A percentile compares a stretch with the other conserved stretches of the same genome.
Evolutionary conservation across 257 asterid genomes (phyloP).

Genomic region (Lantana camara): DNA sequence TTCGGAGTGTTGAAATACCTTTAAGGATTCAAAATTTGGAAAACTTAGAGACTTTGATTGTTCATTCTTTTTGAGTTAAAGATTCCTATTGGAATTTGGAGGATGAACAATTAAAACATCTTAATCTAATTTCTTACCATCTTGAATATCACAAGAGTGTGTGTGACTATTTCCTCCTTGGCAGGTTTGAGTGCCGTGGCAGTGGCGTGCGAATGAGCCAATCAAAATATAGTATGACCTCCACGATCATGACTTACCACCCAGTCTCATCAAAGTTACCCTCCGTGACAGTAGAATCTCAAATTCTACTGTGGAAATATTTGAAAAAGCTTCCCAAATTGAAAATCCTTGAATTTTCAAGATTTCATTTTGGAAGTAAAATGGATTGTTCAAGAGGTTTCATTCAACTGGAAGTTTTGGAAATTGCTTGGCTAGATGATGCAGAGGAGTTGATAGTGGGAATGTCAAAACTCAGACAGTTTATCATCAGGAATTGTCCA

Average conservation of each 20-base stretch:
- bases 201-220: neutral
- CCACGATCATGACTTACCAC: neutral
- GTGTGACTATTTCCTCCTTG: neutral
- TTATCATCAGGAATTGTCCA: neutral
- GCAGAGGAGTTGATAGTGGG: neutral
- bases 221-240: neutral
- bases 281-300: neutral
- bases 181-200: too few relatives aligned
- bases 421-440: too few relatives aligned
- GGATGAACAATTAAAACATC: slow-evolving; percentile 14
- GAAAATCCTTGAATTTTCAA: neutral
- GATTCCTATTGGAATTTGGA: too few relatives aligned
- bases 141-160: too few relatives aligned
- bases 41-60: slow-evolving; percentile 14
- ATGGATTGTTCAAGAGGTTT: neutral
- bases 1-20: neutral
- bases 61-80: neutral
- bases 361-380: neutral
- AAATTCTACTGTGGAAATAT: neutral
- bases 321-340: neutral
- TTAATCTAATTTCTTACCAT: neutral
- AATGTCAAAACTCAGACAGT: neutral
- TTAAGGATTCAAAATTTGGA: slow-evolving; percentile 8
- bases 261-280: neutral
- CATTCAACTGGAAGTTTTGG: neutral